Base-by-base conservation (phyloP, 495 filamentous ascomycete genomes). In the Trichoderma virens region DNA sequence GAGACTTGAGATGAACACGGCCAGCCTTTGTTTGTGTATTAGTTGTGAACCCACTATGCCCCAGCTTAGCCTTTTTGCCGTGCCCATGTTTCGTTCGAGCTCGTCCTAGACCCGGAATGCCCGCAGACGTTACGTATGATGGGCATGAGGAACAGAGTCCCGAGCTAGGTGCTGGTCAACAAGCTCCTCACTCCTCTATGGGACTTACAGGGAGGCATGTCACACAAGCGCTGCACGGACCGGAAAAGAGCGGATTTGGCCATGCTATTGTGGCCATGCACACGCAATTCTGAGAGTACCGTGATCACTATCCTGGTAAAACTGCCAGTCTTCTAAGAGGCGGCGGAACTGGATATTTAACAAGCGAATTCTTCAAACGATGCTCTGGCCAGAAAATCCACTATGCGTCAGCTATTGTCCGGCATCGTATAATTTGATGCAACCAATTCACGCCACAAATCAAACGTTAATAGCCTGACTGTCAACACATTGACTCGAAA, bases 51-150 rank as follows among this genome's bases (percentile, higher is more conserved):
- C 51, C 51, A 56, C 51, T 56, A 1, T 56, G 27, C 11, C 25
- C 18, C 51, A 56, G 5, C 51, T 56, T 56, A 56, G 51, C 51
- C 51, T 30, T 56, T 56, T 18, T 28, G 51, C 51, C 51, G 51
- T 27, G 25, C 6, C 18, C 23, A 28, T 4, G 18, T 13, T 27
- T 56, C 25, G 25, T 25, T 56, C 51, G 51, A 56, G 23, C 2
- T 28, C 25, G 25, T 30, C 23, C 11, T 3, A 56, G 51, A 8
- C 51, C 51, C 51, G 51, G 25, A 56, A 56, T 28, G 20, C 5
- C 51, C 25, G 51, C 51, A 30, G 25, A 30, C n/a, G 20, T 20
- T 56, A 56, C 25, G 9, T 56, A 27, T 56, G 23, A 27, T 16
- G 8, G 27, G 51, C 25, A 56, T 28, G 51, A 27, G 51, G 20